phyloP scores from a whole-genome alignment of 805 yeast genomes.

The Candida ascalaphidarum region DNA sequence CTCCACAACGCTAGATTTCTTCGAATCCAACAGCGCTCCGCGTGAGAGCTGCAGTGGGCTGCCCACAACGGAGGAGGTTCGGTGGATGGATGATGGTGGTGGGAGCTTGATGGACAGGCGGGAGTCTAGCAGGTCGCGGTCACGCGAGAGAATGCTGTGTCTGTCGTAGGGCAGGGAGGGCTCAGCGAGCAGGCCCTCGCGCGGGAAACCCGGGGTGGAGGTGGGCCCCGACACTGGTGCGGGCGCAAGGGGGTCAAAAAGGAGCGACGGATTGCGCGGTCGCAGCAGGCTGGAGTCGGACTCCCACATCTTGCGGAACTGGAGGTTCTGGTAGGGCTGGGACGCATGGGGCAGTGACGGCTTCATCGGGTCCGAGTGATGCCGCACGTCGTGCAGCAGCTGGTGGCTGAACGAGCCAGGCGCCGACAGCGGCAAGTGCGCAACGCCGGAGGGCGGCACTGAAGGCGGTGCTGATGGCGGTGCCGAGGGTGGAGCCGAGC shows the following conservation, averaged over 20 bases:
- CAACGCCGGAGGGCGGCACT: too few relatives aligned
- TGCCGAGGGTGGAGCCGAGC: conserved; percentile 1
- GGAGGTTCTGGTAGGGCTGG: conserved; percentile 18
- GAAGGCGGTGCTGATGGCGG: conserved; percentile 2
- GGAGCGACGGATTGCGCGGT: conserved; percentile 39
- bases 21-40: conserved; percentile 10
- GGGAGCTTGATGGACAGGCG: conserved; percentile 9
- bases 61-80: conserved; percentile 3
- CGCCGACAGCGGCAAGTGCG: background rate
- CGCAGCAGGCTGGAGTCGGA: conserved; percentile 8
- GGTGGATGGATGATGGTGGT: conserved; percentile 12
- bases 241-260: conserved; percentile 43
- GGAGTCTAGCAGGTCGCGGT: conserved; percentile 2
- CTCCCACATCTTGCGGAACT: conserved; percentile 31
- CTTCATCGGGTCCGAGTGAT: background rate
- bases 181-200: background rate
- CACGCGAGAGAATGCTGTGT: background rate
- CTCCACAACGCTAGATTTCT: conserved; percentile 14
- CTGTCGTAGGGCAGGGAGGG: background rate
- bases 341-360: conserved; percentile 5
- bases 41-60: conserved; percentile 1
- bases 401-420: background rate
- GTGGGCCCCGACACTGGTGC: conserved; percentile 13
- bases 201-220: conserved; percentile 1
- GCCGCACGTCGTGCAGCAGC: background rate